phyloP scores from a whole-genome alignment of 768 basidiomycete species.

The Suillus plorans region DNA sequence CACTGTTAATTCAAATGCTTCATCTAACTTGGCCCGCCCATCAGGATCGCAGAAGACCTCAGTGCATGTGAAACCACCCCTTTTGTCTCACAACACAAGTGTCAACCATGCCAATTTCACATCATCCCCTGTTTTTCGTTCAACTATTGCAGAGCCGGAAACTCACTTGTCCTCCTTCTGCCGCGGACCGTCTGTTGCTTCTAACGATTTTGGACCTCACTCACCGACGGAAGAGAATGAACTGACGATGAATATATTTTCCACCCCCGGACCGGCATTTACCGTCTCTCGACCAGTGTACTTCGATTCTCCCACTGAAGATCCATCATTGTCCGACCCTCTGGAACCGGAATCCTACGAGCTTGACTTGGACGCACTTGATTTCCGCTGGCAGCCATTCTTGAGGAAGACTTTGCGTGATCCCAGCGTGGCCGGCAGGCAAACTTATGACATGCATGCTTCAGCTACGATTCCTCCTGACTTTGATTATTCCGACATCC shows the following conservation, averaged over 20 bases:
- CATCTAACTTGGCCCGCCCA: background rate
- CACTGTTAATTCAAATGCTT: background rate
- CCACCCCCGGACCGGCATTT: constrained; percentile 50
- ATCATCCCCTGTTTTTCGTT: background rate
- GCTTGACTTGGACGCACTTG: constrained; percentile 41
- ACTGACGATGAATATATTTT: constrained; percentile 28
- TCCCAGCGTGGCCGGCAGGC: background rate
- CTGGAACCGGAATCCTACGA: constrained; percentile 36
- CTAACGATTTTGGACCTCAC: background rate
- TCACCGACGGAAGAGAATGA: background rate
- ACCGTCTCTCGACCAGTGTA: constrained; percentile 37
- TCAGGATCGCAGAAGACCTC: background rate
- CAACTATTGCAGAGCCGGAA: background rate
- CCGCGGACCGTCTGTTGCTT: background rate
- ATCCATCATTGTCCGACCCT: constrained; percentile 42
- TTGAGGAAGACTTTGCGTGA: constrained; percentile 19
- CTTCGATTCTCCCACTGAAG: constrained; percentile 54
- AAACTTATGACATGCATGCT: background rate
- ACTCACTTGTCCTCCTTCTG: background rate
- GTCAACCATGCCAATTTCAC: background rate
- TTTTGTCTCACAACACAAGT: background rate
- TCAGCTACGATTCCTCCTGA: background rate
- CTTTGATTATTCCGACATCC: background rate
- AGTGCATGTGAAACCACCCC: no score
- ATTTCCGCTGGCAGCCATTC: constrained; percentile 61